Base-by-base conservation (phyloP, 1,139 yeast genomes). In the Trichomonascaceae sp. region DNA sequence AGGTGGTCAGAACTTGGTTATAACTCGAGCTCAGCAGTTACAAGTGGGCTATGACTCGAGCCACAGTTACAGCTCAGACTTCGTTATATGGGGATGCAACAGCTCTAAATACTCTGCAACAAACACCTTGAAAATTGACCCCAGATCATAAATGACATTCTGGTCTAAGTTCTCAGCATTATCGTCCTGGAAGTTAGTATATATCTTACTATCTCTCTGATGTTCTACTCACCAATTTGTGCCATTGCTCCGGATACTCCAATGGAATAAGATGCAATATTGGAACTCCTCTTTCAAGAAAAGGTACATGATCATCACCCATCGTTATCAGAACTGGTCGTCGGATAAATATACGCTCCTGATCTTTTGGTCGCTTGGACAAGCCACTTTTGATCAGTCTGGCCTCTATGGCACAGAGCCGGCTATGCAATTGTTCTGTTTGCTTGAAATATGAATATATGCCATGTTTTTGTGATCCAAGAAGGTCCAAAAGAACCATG, bases 261-360 rank as follows among this genome's bases (percentile, higher is more conserved):
- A 64, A 57, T 1, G 85, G 82, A 19, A 81, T 80, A 53, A 80
- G 59, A 60, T 81, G 85, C 51, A 81, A 60, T 4, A 78, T 66
- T 0, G 78, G 77, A 0, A 79, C 78, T 0, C 80, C 81, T 3
- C 70, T 66, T 19, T 66, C 61, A 51, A 73, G 61, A 62, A 78
- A 81, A 0, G 84, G 85, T 10, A 75, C 58, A 59, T 81, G 85
- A 58, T 81, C 85, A 60, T 81, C 85, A 12, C 72, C 79, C 49
- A 81, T 71, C 27, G 57, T 55, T 0, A 74, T 72, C 2, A 66
- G 68, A 50, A 50, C 50, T n/a, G 53, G 52, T 41, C 56, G 60
- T 1, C 60, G 53, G 7, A 62, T 58, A 55, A 65, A 65, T 43
- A 57, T 59, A 1, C 54, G 50, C 30, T 54, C 30, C 7, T 47